Conservation (phyloP, 306 rosid genomes). For the Cajanus cajan region DNA sequence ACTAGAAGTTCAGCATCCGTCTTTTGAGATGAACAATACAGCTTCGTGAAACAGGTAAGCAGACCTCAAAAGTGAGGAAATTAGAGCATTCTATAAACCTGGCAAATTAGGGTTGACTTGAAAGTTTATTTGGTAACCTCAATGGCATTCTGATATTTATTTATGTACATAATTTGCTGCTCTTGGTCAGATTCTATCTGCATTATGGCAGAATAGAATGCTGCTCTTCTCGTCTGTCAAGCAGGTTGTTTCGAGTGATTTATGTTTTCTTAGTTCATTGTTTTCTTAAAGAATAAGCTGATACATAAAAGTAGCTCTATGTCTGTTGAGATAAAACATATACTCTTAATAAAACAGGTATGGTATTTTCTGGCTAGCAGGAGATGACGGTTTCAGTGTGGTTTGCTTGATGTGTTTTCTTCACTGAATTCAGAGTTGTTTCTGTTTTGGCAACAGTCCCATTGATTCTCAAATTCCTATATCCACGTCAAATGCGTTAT, state of each 20-base stretch:
- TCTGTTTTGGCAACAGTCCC: neutral
- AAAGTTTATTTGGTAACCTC: neutral
- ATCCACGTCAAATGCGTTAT: neutral
- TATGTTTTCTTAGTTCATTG: too few relatives aligned
- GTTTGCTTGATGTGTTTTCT: neutral
- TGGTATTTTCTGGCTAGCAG: neutral
- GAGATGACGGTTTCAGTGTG: neutral
- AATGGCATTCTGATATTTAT: neutral
- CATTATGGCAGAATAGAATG: neutral
- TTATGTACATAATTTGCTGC: neutral
- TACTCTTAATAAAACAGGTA: neutral
- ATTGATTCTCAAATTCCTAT: neutral
- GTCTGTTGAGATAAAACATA: neutral
- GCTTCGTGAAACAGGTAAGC: neutral
- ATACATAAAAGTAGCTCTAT: neutral
- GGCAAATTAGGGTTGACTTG: neutral
- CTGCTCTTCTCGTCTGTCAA: neutral
- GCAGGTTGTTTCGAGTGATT: neutral
- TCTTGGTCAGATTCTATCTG: neutral
- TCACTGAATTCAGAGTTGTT: too few relatives aligned
- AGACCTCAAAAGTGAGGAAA: neutral
- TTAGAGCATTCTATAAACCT: neutral
- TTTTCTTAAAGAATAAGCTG: too few relatives aligned
- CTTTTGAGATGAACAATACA: neutral
- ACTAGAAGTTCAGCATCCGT: neutral